Base-by-base conservation (phyloP, 208 protist genomes). In the Leishmania major region DNA sequence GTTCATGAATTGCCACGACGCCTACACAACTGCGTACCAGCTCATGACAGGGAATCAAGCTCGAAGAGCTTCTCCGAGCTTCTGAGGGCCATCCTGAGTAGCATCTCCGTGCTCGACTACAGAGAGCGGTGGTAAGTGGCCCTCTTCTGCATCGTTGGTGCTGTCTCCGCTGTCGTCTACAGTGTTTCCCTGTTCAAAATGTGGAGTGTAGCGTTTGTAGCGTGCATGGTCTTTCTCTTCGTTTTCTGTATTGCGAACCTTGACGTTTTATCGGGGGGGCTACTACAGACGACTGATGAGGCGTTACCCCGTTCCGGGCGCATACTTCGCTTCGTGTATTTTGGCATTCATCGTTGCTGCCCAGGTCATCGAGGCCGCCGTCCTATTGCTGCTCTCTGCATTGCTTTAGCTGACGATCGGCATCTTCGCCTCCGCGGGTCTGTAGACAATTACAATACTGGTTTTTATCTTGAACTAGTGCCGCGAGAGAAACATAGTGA, bases 391-490 rank as follows among this genome's bases (percentile, higher is more conserved):
- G 22, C 79, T 94, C 15, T 86, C 86, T 4, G 88, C 91, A 43
- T 35, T 62, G 8, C 76, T 75, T 55, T 76, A 64, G 22, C 84
- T 79, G 31, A 66, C 84, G 8, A 82, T 89, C 55, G 45, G 82
- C 35, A 81, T 84, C n/a, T 87, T 90, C 73, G 79, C 83, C 59
- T 82, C 77, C 22, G 79, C 82, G 6, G 84, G 73, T 31, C 64
- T 89, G 43, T 82, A 90, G 77, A 49, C 78, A 28, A 35, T 89
- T 17, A 47, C 13, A 19, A 75, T 78, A 11, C n/a, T 82, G 43
- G 72, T 87, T 88, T 89, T 37, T 88, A 85, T 91, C 62, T 83
- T 88, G 35, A 93, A 90, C 82, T 90, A 77, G 78, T 86, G 85
- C 71, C 84, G 83, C 55, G 88, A 93, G 78, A 86, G 81, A 35